phyloP scores from a whole-genome alignment of 495 filamentous ascomycete genomes.

The Annulohypoxylon moriforme region DNA sequence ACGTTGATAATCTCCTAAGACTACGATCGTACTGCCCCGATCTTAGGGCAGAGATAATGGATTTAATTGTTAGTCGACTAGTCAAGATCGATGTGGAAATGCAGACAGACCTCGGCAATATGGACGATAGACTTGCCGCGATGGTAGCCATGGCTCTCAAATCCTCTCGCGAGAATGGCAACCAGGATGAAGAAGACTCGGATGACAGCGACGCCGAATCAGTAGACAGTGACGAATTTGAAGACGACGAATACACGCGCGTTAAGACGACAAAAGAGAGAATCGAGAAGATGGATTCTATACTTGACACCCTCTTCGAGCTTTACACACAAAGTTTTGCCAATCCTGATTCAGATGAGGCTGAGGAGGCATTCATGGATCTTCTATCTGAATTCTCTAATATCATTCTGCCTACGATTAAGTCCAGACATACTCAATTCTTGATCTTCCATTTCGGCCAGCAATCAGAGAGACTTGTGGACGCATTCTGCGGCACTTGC shows the following conservation, averaged over 20 bases:
- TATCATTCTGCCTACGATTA: conserved; percentile 88
- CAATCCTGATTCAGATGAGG: conserved; percentile 60
- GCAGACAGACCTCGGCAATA: conserved; percentile 88
- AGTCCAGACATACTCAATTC: conserved; percentile 87
- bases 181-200: conserved; percentile 66
- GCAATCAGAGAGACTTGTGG: conserved; percentile 74
- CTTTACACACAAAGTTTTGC: conserved; percentile 78
- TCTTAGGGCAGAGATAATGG: conserved; percentile 83
- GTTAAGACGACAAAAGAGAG: conserved; percentile 77
- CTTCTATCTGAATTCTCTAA: conserved; percentile 83
- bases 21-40: conserved; percentile 81
- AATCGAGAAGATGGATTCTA: conserved; percentile 90
- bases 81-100: conserved; percentile 96
- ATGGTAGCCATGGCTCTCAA: conserved; percentile 59
- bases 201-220: conserved; percentile 70
- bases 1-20: conserved; percentile 80
- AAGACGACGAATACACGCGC: conserved; percentile 57
- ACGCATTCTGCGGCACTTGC: conserved; percentile 83
- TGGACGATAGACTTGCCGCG: conserved; percentile 66
- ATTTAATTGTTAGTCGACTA: conserved; percentile 81
- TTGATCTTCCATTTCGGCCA: conserved; percentile 95
- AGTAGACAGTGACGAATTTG: conserved; percentile 61
- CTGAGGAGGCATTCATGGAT: conserved; percentile 70
- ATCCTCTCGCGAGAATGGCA: conserved; percentile 46
- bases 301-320: conserved; percentile 88